Base-by-base conservation (phyloP, 202 grass and related monocot genomes). In the Bolboschoenoplectus hybrid region DNA sequence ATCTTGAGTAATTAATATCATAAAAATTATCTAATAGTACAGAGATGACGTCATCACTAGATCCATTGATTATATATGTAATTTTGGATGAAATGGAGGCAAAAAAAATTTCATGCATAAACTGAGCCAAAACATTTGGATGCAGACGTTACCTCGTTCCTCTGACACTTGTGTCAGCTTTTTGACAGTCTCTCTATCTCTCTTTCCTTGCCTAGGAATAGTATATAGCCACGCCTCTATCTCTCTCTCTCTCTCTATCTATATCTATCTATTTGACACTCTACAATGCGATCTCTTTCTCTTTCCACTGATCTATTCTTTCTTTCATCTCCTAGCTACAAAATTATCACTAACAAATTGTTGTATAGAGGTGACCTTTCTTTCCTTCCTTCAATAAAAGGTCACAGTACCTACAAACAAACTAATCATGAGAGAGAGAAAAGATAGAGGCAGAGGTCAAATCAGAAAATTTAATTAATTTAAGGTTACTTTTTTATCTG, bases 101-200 rank as follows among this genome's bases (percentile, higher is more conserved):
- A 12, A 14, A 56, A 52, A 12, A 35, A 56, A 52, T 56, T 77
- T 35, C 26, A 50, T 38, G 4, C 7, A 62, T 49, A 83, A 81
- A 57, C 35, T 56, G 57, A 85, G 63, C 35, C 13, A 66, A 66
- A 79, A 39, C 5, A 46, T 87, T 80, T 76, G 80, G 88, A 89
- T 53, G 81, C 82, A 51, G 85, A 89, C 88, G 63, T 86, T 87
- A 80, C 88, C 88, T 89, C 88, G 80, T 89, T 89, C 65, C 10
- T 87, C 74, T 84, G 81, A 87, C 81, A 82, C 63, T 74, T 80
- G 58, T 71, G 85, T 90, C 85, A 84, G 85, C 51, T 79, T 84
- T 87, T 69, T 63, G 80, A 86, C 84, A 84, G 46, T 75, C n/a
- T 87, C 32, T 69, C 5, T 26, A 0, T 53, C 40, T 83, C 20